A percentile compares a stretch with the other conserved stretches of the same genome.
phyloP scores from a whole-genome alignment of 1,139 yeast species.

The Zygosaccharomyces pseudobailii region DNA sequence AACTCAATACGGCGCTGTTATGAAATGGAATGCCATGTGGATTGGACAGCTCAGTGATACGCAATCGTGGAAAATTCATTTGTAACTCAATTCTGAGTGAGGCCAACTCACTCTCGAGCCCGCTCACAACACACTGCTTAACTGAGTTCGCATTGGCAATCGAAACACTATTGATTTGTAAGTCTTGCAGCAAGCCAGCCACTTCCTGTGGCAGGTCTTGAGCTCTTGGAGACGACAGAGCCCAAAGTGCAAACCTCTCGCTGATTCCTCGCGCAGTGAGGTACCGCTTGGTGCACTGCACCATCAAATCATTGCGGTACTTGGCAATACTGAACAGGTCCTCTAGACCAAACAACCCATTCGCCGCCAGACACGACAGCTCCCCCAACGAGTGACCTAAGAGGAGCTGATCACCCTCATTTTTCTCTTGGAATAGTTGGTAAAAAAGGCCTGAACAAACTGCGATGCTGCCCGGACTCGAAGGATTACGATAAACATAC shows the following conservation, averaged over 20 bases:
- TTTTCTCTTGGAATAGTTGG: slow-evolving; percentile 18
- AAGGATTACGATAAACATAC: slow-evolving; percentile 22
- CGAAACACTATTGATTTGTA: slow-evolving; percentile 20
- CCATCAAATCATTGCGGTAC: slow-evolving; percentile 33
- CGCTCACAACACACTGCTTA: slow-evolving; percentile 34
- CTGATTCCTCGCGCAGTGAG: slow-evolving; percentile 23
- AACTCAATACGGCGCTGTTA: slow-evolving; percentile 28
- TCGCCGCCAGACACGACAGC: slow-evolving; percentile 40
- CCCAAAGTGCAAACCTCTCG: slow-evolving; percentile 32
- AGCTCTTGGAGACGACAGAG: slow-evolving; percentile 29
- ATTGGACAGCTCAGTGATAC: slow-evolving; percentile 29
- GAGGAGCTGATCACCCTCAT: slow-evolving; percentile 13
- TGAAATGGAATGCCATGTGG: slow-evolving; percentile 34
- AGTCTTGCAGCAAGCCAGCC: slow-evolving; percentile 15
- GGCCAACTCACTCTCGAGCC: slow-evolving; percentile 28
- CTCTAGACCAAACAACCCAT: slow-evolving; percentile 38
- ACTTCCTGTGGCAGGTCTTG: slow-evolving; percentile 27
- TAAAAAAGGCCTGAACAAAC: slow-evolving; percentile 30
- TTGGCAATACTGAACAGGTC: slow-evolving; percentile 32
- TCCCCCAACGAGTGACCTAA: slow-evolving; percentile 63
- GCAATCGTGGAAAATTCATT: slow-evolving; percentile 21
- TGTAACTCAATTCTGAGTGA: slow-evolving; percentile 23
- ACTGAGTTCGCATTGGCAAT: slow-evolving; percentile 32
- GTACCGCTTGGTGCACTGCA: slow-evolving; percentile 26
- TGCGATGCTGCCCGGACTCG: slow-evolving; percentile 32